Conservation (phyloP, 2,329 filamentous ascomycete genomes). For the Ophiostoma australiae region DNA sequence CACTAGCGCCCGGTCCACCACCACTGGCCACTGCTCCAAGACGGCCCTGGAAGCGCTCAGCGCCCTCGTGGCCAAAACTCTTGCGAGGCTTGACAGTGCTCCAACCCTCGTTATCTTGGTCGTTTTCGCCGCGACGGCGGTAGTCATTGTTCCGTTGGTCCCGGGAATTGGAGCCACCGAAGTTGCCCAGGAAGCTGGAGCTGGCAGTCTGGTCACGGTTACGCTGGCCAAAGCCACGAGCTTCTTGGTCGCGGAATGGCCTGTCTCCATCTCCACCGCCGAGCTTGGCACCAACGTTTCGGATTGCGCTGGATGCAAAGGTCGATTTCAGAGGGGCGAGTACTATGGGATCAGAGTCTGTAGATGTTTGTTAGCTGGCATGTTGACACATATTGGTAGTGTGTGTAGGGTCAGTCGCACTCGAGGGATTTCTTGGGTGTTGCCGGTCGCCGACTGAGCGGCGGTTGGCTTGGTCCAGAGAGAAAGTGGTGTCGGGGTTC, state of each 20-base stretch:
- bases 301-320: constrained; percentile 69
- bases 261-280: constrained; percentile 52
- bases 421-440: constrained; percentile 51
- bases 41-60: constrained; percentile 55
- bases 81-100: constrained; percentile 68
- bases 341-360: constrained; percentile 73
- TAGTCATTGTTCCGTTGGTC: constrained; percentile 43
- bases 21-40: constrained; percentile 33
- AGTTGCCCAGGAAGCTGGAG: constrained; percentile 39
- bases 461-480: constrained; percentile 44
- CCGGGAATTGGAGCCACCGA: constrained; percentile 42
- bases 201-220: constrained; percentile 33
- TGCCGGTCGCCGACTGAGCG: constrained; percentile 51
- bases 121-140: constrained; percentile 51
- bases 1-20: constrained; percentile 42
- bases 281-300: constrained; percentile 39
- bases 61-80: constrained; percentile 67
- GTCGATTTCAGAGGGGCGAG: constrained; percentile 78
- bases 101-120: constrained; percentile 67
- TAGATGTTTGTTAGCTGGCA: background rate
- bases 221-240: constrained; percentile 52
- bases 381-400: background rate
- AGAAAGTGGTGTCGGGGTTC: background rate
- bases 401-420: constrained; percentile 39
- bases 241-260: constrained; percentile 51